These are phyloP conservation scores for Pseudopyricularia cyperi DNA, from an alignment of 2,329 filamentous ascomycete genomes.

Conservation along the genomic window DNA sequence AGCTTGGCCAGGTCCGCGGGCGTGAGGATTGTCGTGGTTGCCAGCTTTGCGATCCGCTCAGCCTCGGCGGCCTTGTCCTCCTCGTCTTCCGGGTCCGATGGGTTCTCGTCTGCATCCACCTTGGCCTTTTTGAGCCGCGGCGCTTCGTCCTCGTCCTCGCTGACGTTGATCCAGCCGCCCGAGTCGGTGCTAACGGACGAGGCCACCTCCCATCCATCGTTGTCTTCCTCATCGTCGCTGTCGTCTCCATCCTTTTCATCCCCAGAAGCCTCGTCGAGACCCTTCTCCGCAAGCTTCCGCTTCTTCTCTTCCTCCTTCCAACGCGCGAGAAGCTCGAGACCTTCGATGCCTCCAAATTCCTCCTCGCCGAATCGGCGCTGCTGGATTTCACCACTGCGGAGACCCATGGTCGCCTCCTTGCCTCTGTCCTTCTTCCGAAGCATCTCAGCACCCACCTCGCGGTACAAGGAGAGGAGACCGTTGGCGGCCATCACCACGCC, in stretches of 20 bases:
- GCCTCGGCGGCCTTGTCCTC: slow-evolving; percentile 25
- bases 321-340: slow-evolving; percentile 77
- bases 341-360: slow-evolving; percentile 70
- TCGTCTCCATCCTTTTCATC: slow-evolving; percentile 44
- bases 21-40: slow-evolving; percentile 88
- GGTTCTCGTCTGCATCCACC: slow-evolving; percentile 10
- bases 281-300: slow-evolving; percentile 57
- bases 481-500: slow-evolving; percentile 98
- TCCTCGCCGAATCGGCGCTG: slow-evolving; percentile 76
- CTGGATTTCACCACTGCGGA: slow-evolving; percentile 60
- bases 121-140: slow-evolving; percentile 42
- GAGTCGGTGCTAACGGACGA: slow-evolving; percentile 54
- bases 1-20: slow-evolving; percentile 94
- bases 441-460: slow-evolving; percentile 82
- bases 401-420: slow-evolving; percentile 75
- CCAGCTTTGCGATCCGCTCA: slow-evolving; percentile 54
- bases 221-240: slow-evolving; percentile 45
- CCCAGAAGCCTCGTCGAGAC: slow-evolving; percentile 48
- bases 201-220: slow-evolving; percentile 49
- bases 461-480: slow-evolving; percentile 77
- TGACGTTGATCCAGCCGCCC: slow-evolving; percentile 88
- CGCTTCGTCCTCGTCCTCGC: slow-evolving; percentile 65
- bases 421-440: slow-evolving; percentile 82
- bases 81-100: slow-evolving; percentile 17
- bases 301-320: slow-evolving; percentile 87